Conservation (phyloP, 441 rosid genomes). For the Adansonia madagascariensis region DNA sequence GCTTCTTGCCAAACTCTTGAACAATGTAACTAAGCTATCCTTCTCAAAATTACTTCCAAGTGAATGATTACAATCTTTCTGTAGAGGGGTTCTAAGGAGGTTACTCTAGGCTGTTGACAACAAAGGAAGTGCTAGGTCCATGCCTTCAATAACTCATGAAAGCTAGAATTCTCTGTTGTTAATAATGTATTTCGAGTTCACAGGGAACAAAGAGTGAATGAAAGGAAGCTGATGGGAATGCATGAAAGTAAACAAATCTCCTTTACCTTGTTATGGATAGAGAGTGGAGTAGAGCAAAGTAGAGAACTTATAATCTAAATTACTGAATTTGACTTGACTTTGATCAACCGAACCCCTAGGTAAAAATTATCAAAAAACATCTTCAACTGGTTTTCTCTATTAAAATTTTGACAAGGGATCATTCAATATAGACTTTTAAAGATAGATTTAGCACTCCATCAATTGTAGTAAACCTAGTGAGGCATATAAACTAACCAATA, state of each 20-base stretch:
- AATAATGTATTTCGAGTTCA: neutral
- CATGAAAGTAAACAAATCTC: neutral
- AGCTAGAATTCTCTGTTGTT: neutral
- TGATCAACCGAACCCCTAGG: neutral
- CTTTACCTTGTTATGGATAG: neutral
- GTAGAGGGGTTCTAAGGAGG: neutral
- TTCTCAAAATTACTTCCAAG: neutral
- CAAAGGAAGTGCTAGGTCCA: neutral
- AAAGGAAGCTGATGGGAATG: neutral
- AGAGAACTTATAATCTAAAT: neutral
- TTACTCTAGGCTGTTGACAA: slow-evolving; percentile 10
- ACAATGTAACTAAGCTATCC: slow-evolving; percentile 1
- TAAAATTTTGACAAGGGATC: neutral
- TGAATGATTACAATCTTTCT: neutral
- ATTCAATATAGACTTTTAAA: slow-evolving; percentile 1
- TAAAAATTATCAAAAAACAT: neutral
- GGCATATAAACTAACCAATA: neutral
- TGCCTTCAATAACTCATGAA: neutral
- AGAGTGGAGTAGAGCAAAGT: neutral
- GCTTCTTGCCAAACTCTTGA: neutral
- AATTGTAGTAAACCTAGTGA: slow-evolving; percentile 16
- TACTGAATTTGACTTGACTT: slow-evolving; percentile 13
- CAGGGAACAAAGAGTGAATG: neutral
- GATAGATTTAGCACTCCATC: neutral
- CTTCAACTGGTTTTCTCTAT: neutral